Conservation (phyloP, 345 rosid species). For the Populus euphratica region DNA sequence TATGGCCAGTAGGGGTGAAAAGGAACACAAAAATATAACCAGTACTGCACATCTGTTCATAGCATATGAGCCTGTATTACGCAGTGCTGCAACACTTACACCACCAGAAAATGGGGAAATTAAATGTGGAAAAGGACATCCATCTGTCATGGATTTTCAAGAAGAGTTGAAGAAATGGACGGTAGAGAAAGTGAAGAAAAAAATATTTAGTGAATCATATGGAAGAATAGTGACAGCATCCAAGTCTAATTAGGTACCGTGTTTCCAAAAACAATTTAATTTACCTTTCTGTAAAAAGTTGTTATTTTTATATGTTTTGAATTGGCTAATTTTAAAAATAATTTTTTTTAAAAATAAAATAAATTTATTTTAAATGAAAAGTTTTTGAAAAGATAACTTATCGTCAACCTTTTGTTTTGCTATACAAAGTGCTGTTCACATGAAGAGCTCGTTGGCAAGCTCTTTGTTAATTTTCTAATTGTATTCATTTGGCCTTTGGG, state of each 20-base stretch:
- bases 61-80: not conserved
- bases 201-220: not conserved
- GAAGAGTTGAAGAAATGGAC: conserved; percentile 10
- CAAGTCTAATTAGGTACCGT: not conserved
- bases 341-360: no score
- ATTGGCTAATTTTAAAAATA: no score
- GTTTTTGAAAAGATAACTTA: no score
- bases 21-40: not conserved
- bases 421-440: conserved; percentile 5
- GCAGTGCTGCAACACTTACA: not conserved
- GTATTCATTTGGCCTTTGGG: not conserved
- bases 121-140: not conserved
- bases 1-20: not conserved
- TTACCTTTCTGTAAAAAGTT: no score
- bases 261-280: no score
- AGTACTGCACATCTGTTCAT: not conserved
- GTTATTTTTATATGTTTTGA: no score
- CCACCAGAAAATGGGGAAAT: not conserved
- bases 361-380: no score
- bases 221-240: not conserved
- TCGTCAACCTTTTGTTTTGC: not conserved
- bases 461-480: conserved; percentile 9
- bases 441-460: conserved; percentile 5
- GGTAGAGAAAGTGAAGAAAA: not conserved
- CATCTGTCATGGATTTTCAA: not conserved